Percentiles rank a stretch among this genome's conserved stretches.
Evolutionary conservation across 2,329 filamentous ascomycete genomes (phyloP).

Genomic region (Moelleriella libera): DNA sequence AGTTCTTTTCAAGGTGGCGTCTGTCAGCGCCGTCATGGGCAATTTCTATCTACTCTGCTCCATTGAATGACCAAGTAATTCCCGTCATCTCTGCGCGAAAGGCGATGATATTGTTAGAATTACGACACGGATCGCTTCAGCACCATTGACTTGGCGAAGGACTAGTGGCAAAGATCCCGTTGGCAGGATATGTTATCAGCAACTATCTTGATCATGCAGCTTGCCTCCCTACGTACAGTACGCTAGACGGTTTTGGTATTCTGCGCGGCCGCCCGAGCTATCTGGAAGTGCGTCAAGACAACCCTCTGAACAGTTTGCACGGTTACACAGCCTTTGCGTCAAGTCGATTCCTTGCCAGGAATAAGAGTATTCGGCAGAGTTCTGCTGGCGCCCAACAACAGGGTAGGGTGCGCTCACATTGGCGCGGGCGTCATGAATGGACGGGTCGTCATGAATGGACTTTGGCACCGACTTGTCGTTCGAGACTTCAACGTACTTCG

Average conservation of each 20-base stretch:
- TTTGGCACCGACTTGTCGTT: neutral
- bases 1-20: no score
- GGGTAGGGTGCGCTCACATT: no score
- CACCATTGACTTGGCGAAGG: neutral
- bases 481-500: neutral
- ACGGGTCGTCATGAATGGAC: neutral
- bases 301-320: neutral
- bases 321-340: neutral
- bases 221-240: neutral
- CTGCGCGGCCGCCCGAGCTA: no score
- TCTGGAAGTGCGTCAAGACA: no score
- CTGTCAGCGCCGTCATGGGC: no score
- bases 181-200: neutral
- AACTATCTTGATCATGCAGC: neutral
- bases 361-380: no score
- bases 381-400: no score
- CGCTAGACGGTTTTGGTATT: neutral
- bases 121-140: neutral
- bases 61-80: neutral
- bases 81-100: neutral
- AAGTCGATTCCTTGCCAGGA: no score
- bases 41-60: no score
- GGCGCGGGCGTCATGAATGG: no score
- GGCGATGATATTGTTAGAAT: neutral
- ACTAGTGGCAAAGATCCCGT: neutral